Base-by-base conservation (phyloP, 768 basidiomycete species). In the Chlorophyllum brunneum region DNA sequence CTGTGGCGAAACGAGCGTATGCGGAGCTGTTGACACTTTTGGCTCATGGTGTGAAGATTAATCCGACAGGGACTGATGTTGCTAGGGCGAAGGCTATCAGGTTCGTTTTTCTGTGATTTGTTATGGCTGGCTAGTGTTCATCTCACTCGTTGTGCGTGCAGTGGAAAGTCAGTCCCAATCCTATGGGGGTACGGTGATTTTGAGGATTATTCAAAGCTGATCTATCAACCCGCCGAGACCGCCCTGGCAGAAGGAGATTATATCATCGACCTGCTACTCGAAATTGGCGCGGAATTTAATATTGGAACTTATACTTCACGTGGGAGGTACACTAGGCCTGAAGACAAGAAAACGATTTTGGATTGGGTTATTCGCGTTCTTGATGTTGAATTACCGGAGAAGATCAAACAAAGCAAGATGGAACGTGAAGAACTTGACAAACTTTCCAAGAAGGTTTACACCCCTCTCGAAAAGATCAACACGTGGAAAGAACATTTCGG, bases 401-500 rank as follows among this genome's bases (percentile, higher is more conserved):
- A 22, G 45, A 26, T 36, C 29, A 43, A 52, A 29, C 26, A 56
- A 36, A 34, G 49, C 41, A 27, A 54, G 45, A 44, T 54, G 31
- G 23, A 54, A 16, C 13, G 47, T 22, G 44, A 55, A 15, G 31
- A 41, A 15, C 54, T 66, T 10, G 59, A 60, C 20, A 59, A 51
- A 4, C 56, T 61, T 36, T 57, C 63, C 20, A 69, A 70, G 11
- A 65, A 55, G 54, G 65, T 54, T 8, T 73, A 70, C 56, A 63
- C 72, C n/a, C 23, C 59, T 71, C 7, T 63, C 72, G 51, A 56
- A 52, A 13, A 41, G 68, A 2, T 77, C 15, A 77, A 77, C 56
- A 62, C 70, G 0, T 77, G 75, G 73, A 60, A 61, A 4, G 75
- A 74, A 27, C 45, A 76, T 18, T 69, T 70, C 51, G 67, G 73